A percentile compares a stretch with the other conserved stretches of the same genome.
Evolutionary conservation across 768 basidiomycete species (phyloP).

Genomic region (Phaeotremella skinneri): DNA sequence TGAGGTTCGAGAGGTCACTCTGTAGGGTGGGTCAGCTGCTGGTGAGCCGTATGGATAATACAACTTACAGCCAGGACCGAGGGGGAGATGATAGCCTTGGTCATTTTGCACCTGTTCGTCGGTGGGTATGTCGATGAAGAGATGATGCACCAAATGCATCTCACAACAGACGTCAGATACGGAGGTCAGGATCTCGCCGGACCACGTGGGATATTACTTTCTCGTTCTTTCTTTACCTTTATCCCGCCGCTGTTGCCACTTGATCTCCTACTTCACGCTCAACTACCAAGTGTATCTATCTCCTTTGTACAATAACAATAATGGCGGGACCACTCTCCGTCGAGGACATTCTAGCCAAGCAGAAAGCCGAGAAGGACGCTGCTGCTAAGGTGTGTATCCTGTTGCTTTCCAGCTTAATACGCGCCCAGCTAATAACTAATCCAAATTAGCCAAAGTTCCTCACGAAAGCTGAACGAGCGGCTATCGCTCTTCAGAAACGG

Average conservation of each 20-base stretch:
- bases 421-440: conserved; percentile 4
- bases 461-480: conserved; percentile 84
- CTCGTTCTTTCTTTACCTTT: background rate
- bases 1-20: conserved; percentile 92
- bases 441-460: conserved; percentile 80
- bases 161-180: too few relatives aligned
- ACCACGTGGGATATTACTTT: background rate
- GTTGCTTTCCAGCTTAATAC: conserved; percentile 1
- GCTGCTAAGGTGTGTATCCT: conserved; percentile 69
- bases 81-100: conserved; percentile 87
- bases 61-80: conserved; percentile 74
- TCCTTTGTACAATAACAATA: too few relatives aligned
- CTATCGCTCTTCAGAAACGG: conserved; percentile 81
- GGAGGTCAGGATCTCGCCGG: background rate
- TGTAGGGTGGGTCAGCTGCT: conserved; percentile 10
- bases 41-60: background rate
- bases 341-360: conserved; percentile 78
- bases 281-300: background rate
- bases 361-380: conserved; percentile 82
- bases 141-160: background rate
- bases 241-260: background rate
- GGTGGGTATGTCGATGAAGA: background rate
- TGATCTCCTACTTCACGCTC: background rate
- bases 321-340: conserved; percentile 71
- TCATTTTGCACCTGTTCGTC: conserved; percentile 57